Base-by-base conservation (phyloP, 306 rosid genomes). In the Gynostemma pentaphyllum region DNA sequence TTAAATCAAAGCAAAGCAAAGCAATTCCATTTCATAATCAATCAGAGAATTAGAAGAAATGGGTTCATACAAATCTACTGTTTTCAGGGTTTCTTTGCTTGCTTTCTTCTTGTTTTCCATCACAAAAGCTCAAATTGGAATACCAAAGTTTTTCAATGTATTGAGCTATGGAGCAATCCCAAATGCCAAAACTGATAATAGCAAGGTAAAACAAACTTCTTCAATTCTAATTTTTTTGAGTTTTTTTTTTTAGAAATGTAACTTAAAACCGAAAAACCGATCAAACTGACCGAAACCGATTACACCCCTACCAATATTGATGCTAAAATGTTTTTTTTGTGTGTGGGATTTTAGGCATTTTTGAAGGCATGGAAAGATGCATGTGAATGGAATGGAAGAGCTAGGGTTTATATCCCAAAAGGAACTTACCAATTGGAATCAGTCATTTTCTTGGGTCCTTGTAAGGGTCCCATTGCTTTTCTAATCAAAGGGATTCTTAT, bases 391-490 rank as follows among this genome's bases (percentile, higher is more conserved):
- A 45, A 40, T 5, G 82, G 82, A 44, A 66, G 45, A 30, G 29
- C 76, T 9, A 52, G 52, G 73, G 76, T 78, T 22, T 30, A 62
- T 53, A 44, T 78, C 46, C 78, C 82, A 24, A 13, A 10, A 26
- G 96, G 96, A 51, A 81, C 75, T 0, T 85, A 55, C 72, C 42
- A 44, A 75, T 44, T 82, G 24, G 42, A 59, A 11, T 27, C 62
- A 9, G 70, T 79, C 7, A 8, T 19, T 4, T 88, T 88, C 52
- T 22, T 16, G 4, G 89, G 87, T 66, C 89, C 83, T 44, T 85
- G 94, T 69, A 59, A 75, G 7, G 84, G 81, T 68, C 44, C 30
- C 4, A 77, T 32, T 0, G 62, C 45, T 2, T 82, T 88, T 67
- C 10, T 51, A 44, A 56, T 85, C 7, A 4, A 28, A 40, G 94